Percentiles rank a stretch among this genome's conserved stretches.
phyloP scores from a whole-genome alignment of 257 asterid genomes.

The Fraxinus anomala region DNA sequence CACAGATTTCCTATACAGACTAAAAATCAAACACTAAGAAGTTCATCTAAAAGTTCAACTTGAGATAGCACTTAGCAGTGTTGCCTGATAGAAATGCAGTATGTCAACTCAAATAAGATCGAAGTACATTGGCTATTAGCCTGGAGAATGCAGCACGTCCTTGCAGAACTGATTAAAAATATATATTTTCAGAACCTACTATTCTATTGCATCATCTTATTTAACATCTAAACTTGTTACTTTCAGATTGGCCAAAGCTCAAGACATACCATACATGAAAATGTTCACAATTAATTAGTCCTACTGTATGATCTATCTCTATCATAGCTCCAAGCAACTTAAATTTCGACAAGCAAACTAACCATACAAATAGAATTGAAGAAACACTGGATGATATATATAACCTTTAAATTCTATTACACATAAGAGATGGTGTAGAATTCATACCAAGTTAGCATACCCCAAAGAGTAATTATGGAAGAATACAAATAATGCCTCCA shows the following conservation, averaged over 20 bases:
- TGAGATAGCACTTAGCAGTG: not conserved
- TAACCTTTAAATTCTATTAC: not conserved
- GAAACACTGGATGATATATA: not conserved
- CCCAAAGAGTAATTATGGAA: not conserved
- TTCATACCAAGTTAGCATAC: not conserved
- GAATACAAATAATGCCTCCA: not conserved
- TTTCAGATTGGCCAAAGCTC: not conserved
- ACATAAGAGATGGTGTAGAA: not conserved
- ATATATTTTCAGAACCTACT: not conserved
- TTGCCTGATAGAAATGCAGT: not conserved
- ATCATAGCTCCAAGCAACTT: not conserved
- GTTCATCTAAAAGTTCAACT: not conserved
- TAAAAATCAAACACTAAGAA: not conserved
- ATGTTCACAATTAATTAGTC: not conserved
- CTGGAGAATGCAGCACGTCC: not conserved
- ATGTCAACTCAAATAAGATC: not conserved
- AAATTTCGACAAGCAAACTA: not conserved
- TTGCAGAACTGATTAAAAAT: not conserved
- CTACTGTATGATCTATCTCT: not conserved
- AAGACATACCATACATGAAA: not conserved
- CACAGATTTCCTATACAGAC: not conserved
- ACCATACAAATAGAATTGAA: not conserved
- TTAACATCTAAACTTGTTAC: not conserved
- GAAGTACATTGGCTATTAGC: not conserved
- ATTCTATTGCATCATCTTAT: not conserved